Evolutionary conservation across 768 basidiomycete species (phyloP).

Genomic region (Boletus reticuloceps): DNA sequence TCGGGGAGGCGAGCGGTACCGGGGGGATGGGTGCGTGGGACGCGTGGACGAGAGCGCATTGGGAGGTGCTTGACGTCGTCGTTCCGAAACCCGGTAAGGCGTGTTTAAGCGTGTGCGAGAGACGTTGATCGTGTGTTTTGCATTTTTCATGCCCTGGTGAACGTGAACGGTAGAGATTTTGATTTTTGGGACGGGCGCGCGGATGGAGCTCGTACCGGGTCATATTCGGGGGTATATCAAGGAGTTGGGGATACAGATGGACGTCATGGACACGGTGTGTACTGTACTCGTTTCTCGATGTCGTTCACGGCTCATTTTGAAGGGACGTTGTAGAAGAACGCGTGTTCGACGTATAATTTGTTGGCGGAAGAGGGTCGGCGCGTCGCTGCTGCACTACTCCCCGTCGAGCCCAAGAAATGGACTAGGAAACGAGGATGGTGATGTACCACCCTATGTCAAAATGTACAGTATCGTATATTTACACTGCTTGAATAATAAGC

Average conservation of each 20-base stretch:
- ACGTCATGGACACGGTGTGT: conserved; percentile 81
- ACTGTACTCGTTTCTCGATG: background rate
- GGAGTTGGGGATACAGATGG: conserved; percentile 79
- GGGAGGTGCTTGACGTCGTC: conserved; percentile 78
- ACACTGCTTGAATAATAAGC: conserved; percentile 8
- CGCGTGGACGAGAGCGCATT: conserved; percentile 72
- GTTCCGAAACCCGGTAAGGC: conserved; percentile 78
- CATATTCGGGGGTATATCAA: conserved; percentile 64
- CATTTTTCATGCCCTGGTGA: background rate
- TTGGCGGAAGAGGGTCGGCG: conserved; percentile 90
- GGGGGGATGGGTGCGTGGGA: conserved; percentile 43
- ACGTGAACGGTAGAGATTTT: conserved; percentile 67
- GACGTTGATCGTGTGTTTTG: too few species aligned
- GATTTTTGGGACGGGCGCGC: conserved; percentile 82
- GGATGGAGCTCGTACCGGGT: conserved; percentile 67
- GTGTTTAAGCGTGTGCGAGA: background rate
- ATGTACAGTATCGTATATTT: conserved; percentile 15
- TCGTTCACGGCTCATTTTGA: background rate
- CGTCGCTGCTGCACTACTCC: conserved; percentile 89
- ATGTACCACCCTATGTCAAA: background rate
- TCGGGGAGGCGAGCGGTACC: too few species aligned
- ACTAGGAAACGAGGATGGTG: conserved; percentile 22
- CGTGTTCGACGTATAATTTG: conserved; percentile 93
- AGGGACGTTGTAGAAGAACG: conserved; percentile 61
- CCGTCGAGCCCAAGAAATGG: conserved; percentile 57